Conservation (phyloP, 768 basidiomycete species). For the Brasilioporus rufonigricans region DNA sequence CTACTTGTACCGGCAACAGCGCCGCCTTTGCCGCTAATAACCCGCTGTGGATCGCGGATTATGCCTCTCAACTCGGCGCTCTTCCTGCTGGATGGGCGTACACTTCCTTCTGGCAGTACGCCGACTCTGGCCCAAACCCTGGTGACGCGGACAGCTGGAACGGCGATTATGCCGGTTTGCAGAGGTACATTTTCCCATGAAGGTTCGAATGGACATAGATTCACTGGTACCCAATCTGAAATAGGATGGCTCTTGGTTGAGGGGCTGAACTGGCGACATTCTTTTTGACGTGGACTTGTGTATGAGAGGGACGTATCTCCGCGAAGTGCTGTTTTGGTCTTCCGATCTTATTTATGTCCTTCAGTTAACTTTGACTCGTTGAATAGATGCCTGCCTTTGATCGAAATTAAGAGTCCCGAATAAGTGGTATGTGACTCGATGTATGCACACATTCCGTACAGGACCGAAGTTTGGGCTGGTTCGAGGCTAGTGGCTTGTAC, state of each 20-base stretch:
- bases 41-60: constrained; percentile 61
- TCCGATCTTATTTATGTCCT: too few species aligned
- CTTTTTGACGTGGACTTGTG: not conserved
- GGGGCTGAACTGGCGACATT: too few species aligned
- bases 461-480: too few species aligned
- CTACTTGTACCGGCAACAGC: constrained; percentile 59
- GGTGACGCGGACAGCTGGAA: constrained; percentile 61
- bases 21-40: constrained; percentile 46
- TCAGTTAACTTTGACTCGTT: too few species aligned
- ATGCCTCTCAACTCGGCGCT: constrained; percentile 47
- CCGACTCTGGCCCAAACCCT: constrained; percentile 51
- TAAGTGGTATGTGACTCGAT: too few species aligned
- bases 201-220: not conserved
- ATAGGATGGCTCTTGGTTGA: constrained; percentile 20
- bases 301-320: not conserved
- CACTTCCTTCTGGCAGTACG: constrained; percentile 62
- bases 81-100: constrained; percentile 60
- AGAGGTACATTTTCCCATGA: constrained; percentile 28
- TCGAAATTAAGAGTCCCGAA: too few species aligned
- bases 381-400: too few species aligned
- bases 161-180: constrained; percentile 45
- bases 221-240: not conserved
- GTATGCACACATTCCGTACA: too few species aligned
- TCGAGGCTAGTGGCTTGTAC: too few species aligned
- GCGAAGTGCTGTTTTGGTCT: too few species aligned